Conservation (phyloP, 306 rosid species). For the Quercus agrifolia region DNA sequence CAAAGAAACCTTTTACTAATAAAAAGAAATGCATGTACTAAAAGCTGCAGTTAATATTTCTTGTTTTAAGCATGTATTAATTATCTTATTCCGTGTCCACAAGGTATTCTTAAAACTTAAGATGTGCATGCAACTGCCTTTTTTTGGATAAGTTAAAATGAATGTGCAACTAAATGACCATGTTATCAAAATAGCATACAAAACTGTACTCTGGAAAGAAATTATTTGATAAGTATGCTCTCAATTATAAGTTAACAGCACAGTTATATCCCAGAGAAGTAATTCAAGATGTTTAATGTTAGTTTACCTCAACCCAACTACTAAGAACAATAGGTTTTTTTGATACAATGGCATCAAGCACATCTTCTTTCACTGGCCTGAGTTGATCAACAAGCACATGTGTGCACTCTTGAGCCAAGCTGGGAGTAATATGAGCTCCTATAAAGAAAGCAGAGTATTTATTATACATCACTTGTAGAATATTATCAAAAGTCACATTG, state of each 20-base stretch:
- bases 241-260: background rate
- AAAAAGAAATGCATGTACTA: no score
- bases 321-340: slow-evolving; percentile 59
- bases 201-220: background rate
- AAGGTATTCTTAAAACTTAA: no score
- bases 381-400: slow-evolving; percentile 79
- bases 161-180: background rate
- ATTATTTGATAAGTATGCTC: background rate
- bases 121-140: no score
- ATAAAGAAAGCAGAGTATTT: slow-evolving; percentile 22
- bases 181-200: slow-evolving; percentile 7
- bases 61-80: no score
- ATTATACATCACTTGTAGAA: slow-evolving; percentile 7
- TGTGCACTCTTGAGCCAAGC: slow-evolving; percentile 68
- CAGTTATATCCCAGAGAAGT: slow-evolving; percentile 6
- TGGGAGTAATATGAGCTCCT: slow-evolving; percentile 61
- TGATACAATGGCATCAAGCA: slow-evolving; percentile 64
- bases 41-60: no score
- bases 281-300: slow-evolving; percentile 23
- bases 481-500: background rate
- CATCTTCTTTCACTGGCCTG: slow-evolving; percentile 56
- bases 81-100: no score
- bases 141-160: background rate
- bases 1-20: no score
- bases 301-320: slow-evolving; percentile 80